Evolutionary conservation across 1,284 basidiomycete species (phyloP), one percentile per base, ranked within the genome.

Genomic region (Apiotrichum gamsii): DNA sequence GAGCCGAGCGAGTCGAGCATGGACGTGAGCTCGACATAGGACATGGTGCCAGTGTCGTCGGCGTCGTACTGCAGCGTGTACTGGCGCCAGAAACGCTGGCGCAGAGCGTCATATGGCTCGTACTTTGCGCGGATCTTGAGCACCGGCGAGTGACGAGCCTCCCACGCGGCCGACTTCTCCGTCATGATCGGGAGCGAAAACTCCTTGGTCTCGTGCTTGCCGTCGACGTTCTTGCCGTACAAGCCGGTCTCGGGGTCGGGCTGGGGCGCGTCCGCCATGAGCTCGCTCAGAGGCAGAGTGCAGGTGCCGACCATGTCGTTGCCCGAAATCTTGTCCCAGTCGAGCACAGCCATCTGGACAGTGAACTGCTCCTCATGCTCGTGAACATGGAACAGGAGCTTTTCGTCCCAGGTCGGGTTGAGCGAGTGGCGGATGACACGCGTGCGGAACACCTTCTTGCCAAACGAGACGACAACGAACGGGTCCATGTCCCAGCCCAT

Each of bases 1-100:
- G 90, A 94, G 4, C 93, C 91, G 24, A 98, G 82, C 5, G 91
- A 95, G 73, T 96, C 91, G 43, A 98, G 83, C 89, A 97, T 94
- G n/a, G 87, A 86, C 0, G 85, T 85, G 20, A 98, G 77, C 70
- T 98, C 94, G 44, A 94, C 75, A 52, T 84, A 82, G 0, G 89
- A 93, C 32, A 94, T 74, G 1, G 78, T 72, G n/a, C 76, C 75
- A 0, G 82, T 86, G 53, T 94, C 88, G 69, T 94, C 90, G 0
- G 84, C 80, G 61, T 97, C 93, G 70, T 95, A 98, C 59, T 95
- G 85, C 51, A 81, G 80, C 31, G 94, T 79, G 65, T 91, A 91
- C 58, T 90, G 84, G 1, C 83, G 76, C 93, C 91, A 96, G 77
- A 97, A 95, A 0, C 80, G 81, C 66, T 91, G 89, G 4, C 89